phyloP scores from a whole-genome alignment of 257 asterid species.

The Solanum paucissectum region DNA sequence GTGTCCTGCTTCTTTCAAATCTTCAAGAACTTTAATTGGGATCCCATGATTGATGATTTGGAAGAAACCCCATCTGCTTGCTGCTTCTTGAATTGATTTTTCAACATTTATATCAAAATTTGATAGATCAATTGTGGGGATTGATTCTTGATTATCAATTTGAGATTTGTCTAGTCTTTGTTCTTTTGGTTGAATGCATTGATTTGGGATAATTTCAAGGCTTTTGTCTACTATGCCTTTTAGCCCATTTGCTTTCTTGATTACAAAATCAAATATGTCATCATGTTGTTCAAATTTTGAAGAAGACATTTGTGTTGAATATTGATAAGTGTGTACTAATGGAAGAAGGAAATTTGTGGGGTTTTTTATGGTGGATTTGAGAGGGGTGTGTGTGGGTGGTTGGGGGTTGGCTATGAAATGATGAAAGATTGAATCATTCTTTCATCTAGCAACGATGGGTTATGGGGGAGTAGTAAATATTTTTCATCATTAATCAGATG shows the following conservation, averaged over 20 bases:
- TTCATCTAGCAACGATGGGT: no score
- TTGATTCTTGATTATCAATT: constrained; percentile 10
- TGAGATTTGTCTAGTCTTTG: constrained; percentile 16
- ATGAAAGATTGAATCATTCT: neutral
- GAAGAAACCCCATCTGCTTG: constrained; percentile 42
- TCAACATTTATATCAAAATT: constrained; percentile 14
- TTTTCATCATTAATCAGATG: no score
- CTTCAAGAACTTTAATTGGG: constrained; percentile 32
- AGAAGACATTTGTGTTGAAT: neutral
- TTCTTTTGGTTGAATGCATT: constrained; percentile 27
- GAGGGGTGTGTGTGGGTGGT: neutral
- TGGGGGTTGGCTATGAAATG: no score
- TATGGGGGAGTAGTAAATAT: no score
- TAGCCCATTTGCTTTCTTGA: constrained; percentile 34
- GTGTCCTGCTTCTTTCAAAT: constrained; percentile 22
- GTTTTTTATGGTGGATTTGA: neutral
- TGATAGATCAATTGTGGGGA: constrained; percentile 39
- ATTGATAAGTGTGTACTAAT: neutral
- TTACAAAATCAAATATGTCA: constrained; percentile 23
- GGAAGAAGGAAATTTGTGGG: neutral
- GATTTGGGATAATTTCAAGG: constrained; percentile 18
- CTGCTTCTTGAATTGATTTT: constrained; percentile 32
- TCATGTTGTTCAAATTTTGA: neutral
- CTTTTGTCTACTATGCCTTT: constrained; percentile 26
- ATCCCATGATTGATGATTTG: constrained; percentile 47